A percentile compares a stretch with the other conserved stretches of the same genome.
Evolutionary conservation across 345 rosid species (phyloP).

Genomic region (Salix udensis): DNA sequence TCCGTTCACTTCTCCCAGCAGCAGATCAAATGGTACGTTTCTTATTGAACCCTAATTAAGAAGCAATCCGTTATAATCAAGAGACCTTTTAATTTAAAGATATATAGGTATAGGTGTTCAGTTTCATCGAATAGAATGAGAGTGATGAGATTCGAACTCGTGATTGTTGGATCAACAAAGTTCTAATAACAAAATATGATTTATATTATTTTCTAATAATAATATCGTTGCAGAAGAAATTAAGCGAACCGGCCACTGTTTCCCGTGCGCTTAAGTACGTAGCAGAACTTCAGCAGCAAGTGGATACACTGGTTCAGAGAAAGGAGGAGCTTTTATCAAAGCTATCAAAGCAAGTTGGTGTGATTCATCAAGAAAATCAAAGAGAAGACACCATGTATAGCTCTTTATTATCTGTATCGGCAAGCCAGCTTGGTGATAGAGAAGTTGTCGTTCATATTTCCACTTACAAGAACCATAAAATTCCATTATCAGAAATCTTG

Average conservation of each 20-base stretch:
- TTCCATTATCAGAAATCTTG: conserved; percentile 44
- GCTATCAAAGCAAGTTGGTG: conserved; percentile 21
- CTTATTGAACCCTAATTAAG: neutral
- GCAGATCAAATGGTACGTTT: conserved; percentile 43
- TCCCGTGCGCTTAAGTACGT: conserved; percentile 43
- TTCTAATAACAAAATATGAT: too few relatives aligned
- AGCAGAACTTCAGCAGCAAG: conserved; percentile 49
- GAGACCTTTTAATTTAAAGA: too few relatives aligned
- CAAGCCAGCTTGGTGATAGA: conserved; percentile 35
- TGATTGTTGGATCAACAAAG: too few relatives aligned
- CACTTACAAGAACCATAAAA: neutral
- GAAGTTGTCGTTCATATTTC: conserved; percentile 55
- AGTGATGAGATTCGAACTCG: too few relatives aligned
- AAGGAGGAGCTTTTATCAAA: conserved; percentile 46
- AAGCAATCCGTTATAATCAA: neutral
- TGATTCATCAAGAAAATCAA: conserved; percentile 19
- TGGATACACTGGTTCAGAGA: conserved; percentile 30
- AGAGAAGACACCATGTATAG: conserved; percentile 6
- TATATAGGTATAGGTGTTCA: too few relatives aligned
- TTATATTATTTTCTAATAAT: too few relatives aligned
- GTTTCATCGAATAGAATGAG: too few relatives aligned
- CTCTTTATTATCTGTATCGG: conserved; percentile 21
- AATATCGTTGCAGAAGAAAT: conserved; percentile 33
- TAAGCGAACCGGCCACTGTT: conserved; percentile 52
- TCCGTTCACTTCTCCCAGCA: conserved; percentile 56